Base-by-base conservation (phyloP, 495 filamentous ascomycete species). In the Penicillium nucicola region DNA sequence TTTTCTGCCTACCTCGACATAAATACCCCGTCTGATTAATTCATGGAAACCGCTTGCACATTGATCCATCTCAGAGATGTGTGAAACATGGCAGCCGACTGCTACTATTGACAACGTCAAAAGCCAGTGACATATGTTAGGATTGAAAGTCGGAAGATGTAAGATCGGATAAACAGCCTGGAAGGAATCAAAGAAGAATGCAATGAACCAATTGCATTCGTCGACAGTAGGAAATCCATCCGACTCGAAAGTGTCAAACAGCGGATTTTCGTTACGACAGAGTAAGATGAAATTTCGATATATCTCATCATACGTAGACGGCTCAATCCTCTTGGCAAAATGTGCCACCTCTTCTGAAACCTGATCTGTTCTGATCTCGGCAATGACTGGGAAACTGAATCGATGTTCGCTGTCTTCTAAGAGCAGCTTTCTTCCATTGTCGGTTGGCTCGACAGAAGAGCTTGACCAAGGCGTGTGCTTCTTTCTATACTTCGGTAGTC, bases 81-180 rank as follows among this genome's bases (percentile, higher is more conserved):
- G 54, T 38, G 60, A 57, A 50, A 58, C 65, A 46, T 77, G 72
- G 42, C 66, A 71, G 2, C 77, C 77, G 42, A 79, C 68, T 37
- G 76, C 65, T 9, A 74, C 57, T 38, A 79, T 47, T 17, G 76
- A 71, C 36, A 80, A 50, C 4, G 52, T 53, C 38, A 78, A 44
- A 15, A 77, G 52, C 75, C 74, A 78, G 49, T 76, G 72, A 18
- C 57, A 66, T 32, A 53, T 51, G 11, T 70, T 71, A 4, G 62
- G 51, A 41, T 74, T 52, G 46, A 77, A 72, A 1, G 68, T 69
- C 8, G 71, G 48, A n/a, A 56, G 46, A 53, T 79, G 77, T 22
- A 77, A 42, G 14, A 76, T 70, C 4, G 76, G 77, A 30, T 78
- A 69, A n/a, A 71, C 64, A 3, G 67, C 53, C 32, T 75, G 66